phyloP scores from a whole-genome alignment of 306 rosid genomes.

The Cyclanthera cordifolia region DNA sequence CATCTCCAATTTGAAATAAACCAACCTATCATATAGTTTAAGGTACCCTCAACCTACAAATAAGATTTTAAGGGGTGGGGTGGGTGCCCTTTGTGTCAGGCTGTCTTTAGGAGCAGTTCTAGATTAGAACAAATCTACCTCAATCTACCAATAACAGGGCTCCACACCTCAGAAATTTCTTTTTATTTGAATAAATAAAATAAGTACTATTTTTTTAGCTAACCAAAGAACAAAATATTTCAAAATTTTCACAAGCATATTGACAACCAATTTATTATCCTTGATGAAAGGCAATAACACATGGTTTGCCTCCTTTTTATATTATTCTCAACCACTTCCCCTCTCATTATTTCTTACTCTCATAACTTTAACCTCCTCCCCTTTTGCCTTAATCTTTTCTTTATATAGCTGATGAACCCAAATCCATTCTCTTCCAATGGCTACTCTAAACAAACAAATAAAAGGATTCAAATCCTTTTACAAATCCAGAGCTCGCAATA shows the following conservation, averaged over 20 bases:
- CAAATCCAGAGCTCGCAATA: constrained; percentile 30
- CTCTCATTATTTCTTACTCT: constrained; percentile 17
- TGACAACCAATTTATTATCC: constrained; percentile 23
- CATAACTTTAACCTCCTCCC: not conserved
- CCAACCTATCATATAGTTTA: constrained; percentile 14
- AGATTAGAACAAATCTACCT: too few species aligned
- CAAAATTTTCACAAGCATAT: constrained; percentile 18
- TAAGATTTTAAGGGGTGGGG: constrained; percentile 17
- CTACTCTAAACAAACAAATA: constrained; percentile 45
- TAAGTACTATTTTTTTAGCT: not conserved
- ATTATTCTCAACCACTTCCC: constrained; percentile 27
- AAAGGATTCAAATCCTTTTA: constrained; percentile 48
- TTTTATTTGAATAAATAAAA: too few species aligned
- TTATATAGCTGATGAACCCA: constrained; percentile 14
- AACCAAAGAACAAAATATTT: constrained; percentile 17
- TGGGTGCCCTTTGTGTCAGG: too few species aligned
- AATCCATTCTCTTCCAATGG: too few species aligned
- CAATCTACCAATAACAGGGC: too few species aligned
- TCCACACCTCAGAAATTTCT: too few species aligned
- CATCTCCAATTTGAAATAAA: too few species aligned
- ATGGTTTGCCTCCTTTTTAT: constrained; percentile 43
- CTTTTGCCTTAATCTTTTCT: not conserved
- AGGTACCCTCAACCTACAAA: constrained; percentile 31
- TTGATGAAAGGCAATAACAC: constrained; percentile 46
- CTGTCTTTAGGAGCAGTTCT: too few species aligned